Evolutionary conservation across 2,329 filamentous ascomycete genomes (phyloP).

Genomic region (Cladophialophora carrionii): DNA sequence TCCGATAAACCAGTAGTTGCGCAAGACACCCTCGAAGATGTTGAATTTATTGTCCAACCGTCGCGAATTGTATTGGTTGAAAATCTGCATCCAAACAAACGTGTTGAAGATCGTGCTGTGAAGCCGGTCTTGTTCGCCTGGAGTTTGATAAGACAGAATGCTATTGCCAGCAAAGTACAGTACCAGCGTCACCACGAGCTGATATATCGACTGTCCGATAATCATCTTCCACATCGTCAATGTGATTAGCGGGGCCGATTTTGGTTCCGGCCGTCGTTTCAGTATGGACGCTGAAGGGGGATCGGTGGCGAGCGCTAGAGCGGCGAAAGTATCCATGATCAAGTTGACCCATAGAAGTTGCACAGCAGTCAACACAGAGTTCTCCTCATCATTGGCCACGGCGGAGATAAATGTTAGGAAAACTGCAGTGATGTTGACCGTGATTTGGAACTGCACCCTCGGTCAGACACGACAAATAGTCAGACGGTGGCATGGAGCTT

Average conservation of each 20-base stretch:
- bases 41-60: conserved; percentile 67
- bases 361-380: conserved; percentile 64
- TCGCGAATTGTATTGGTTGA: conserved; percentile 69
- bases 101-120: conserved; percentile 70
- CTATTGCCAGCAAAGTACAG: conserved; percentile 61
- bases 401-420: conserved; percentile 65
- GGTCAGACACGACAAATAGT: conserved; percentile 48
- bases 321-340: conserved; percentile 69
- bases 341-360: conserved; percentile 69
- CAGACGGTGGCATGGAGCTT: conserved; percentile 9
- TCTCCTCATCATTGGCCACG: conserved; percentile 57
- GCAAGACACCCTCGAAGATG: conserved; percentile 61
- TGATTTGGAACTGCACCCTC: conserved; percentile 55
- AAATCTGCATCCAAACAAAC: conserved; percentile 74
- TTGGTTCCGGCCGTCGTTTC: conserved; percentile 52
- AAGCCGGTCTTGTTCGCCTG: conserved; percentile 50
- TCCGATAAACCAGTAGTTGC: conserved; percentile 61
- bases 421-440: conserved; percentile 68
- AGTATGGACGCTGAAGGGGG: conserved; percentile 60
- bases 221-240: conserved; percentile 51
- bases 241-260: conserved; percentile 48
- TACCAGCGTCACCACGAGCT: conserved; percentile 45
- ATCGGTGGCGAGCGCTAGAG: conserved; percentile 65
- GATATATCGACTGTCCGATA: conserved; percentile 46
- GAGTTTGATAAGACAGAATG: conserved; percentile 57